phyloP scores from a whole-genome alignment of 495 filamentous ascomycete species.

The Entonaema liquescens region DNA sequence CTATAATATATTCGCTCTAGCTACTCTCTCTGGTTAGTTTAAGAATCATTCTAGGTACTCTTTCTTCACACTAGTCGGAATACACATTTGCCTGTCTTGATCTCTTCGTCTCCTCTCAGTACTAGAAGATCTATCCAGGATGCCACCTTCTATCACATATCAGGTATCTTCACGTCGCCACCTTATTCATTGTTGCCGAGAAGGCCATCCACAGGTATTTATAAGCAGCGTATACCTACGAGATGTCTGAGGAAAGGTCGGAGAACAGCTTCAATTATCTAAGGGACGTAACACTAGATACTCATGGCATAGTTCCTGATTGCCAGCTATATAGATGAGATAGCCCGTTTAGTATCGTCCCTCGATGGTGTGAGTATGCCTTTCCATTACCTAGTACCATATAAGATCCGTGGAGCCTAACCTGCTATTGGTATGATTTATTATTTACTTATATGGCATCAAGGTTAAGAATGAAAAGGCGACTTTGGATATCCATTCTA shows the following conservation, averaged over 20 bases:
- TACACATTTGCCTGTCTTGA: not conserved
- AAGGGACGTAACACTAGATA: not conserved
- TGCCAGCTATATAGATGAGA: not conserved
- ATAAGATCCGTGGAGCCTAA: not conserved
- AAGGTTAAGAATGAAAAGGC: too few species aligned
- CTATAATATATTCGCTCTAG: too few species aligned
- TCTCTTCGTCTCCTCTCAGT: not conserved
- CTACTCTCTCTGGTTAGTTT: too few species aligned
- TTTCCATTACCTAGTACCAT: not conserved
- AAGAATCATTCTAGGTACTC: too few species aligned
- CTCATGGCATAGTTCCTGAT: not conserved
- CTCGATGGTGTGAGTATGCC: not conserved
- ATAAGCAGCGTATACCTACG: not conserved
- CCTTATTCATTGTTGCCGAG: not conserved
- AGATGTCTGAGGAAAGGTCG: not conserved
- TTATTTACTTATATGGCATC: too few species aligned
- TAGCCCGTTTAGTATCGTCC: slow-evolving; percentile 11
- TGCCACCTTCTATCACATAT: not conserved
- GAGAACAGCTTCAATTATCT: not conserved
- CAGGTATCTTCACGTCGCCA: not conserved
- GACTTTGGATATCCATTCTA: too few species aligned
- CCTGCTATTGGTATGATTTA: too few species aligned
- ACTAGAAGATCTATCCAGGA: not conserved
- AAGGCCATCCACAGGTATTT: not conserved
- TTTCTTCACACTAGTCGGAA: not conserved